A percentile compares a stretch with the other conserved stretches of the same genome.
These are phyloP conservation scores for Massariosphaeria phaeospora DNA, from an alignment of 495 filamentous ascomycete genomes.

Conservation along the genomic window DNA sequence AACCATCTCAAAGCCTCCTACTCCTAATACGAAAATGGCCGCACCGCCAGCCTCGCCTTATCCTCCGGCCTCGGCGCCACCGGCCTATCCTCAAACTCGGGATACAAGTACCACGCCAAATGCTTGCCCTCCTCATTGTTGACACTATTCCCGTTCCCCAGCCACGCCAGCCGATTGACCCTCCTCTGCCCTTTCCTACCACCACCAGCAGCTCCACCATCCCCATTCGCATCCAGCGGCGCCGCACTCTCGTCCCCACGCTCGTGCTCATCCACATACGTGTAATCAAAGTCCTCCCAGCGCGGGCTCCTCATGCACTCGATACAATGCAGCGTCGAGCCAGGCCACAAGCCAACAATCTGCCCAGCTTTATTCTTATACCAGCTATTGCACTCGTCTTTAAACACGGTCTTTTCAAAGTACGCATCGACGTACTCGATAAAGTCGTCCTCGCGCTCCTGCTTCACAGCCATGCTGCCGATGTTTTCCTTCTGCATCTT, in stretches of 20 bases:
- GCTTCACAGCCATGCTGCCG: slow-evolving; percentile 13
- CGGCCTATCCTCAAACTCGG: slow-evolving; percentile 23
- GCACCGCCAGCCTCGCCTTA: slow-evolving; percentile 3
- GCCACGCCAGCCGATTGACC: slow-evolving; percentile 13
- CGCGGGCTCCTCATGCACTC: slow-evolving; percentile 34
- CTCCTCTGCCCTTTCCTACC: slow-evolving; percentile 11
- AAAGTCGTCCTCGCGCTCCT: slow-evolving; percentile 19
- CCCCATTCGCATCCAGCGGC: background rate
- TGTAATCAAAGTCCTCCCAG: slow-evolving; percentile 39
- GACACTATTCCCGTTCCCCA: slow-evolving; percentile 18
- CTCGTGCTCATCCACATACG: slow-evolving; percentile 11
- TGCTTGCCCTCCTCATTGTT: slow-evolving; percentile 17
- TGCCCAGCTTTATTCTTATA: slow-evolving; percentile 16
- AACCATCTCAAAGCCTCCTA: background rate
- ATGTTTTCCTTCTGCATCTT: slow-evolving; percentile 30
- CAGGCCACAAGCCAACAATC: slow-evolving; percentile 34
- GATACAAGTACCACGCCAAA: slow-evolving; percentile 29
- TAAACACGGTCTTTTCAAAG: slow-evolving; percentile 25
- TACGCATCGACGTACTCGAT: slow-evolving; percentile 25
- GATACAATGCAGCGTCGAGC: slow-evolving; percentile 36
- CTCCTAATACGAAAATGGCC: slow-evolving; percentile 12
- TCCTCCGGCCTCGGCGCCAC: slow-evolving; percentile 24
- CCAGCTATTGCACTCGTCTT: slow-evolving; percentile 26
- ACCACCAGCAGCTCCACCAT: background rate
- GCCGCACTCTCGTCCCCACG: slow-evolving; percentile 15